A percentile compares a stretch with the other conserved stretches of the same genome.
Conservation (phyloP, 2,329 filamentous ascomycete genomes). For the Paramyrothecium roridum region DNA sequence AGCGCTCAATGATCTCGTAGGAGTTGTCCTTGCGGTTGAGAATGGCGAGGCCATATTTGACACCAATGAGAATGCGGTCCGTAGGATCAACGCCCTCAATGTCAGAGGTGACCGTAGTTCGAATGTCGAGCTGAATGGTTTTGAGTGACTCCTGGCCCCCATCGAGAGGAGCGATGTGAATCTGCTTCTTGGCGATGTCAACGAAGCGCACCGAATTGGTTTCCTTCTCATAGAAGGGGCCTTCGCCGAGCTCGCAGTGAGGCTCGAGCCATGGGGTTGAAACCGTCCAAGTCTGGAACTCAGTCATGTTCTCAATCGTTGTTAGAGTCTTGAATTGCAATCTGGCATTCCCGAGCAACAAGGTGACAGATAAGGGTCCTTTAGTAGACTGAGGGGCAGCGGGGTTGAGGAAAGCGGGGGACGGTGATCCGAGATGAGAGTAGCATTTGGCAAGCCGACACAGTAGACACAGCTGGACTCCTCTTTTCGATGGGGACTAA, state of each 20-base stretch:
- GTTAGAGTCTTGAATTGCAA: background rate
- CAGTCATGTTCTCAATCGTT: conserved; percentile 23
- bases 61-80: conserved; percentile 70
- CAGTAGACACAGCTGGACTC: background rate
- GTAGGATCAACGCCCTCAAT: conserved; percentile 62
- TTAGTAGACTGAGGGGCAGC: background rate
- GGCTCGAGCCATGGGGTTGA: conserved; percentile 54
- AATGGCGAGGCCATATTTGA: conserved; percentile 79
- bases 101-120: conserved; percentile 70
- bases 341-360: background rate
- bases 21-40: conserved; percentile 60
- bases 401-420: background rate
- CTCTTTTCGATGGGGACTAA: background rate
- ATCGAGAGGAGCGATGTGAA: conserved; percentile 68
- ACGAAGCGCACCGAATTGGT: conserved; percentile 70
- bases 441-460: background rate
- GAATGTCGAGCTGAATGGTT: conserved; percentile 54
- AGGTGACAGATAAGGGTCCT: background rate
- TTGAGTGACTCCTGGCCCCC: conserved; percentile 61
- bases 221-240: conserved; percentile 67
- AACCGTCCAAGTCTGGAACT: conserved; percentile 47
- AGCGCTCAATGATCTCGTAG: conserved; percentile 52
- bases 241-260: conserved; percentile 69
- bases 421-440: conserved; percentile 3
- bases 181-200: conserved; percentile 74